Percentiles rank a stretch among this genome's conserved stretches.
Conservation (phyloP, 805 yeast species). For the Priceomyces fermenticarens region DNA sequence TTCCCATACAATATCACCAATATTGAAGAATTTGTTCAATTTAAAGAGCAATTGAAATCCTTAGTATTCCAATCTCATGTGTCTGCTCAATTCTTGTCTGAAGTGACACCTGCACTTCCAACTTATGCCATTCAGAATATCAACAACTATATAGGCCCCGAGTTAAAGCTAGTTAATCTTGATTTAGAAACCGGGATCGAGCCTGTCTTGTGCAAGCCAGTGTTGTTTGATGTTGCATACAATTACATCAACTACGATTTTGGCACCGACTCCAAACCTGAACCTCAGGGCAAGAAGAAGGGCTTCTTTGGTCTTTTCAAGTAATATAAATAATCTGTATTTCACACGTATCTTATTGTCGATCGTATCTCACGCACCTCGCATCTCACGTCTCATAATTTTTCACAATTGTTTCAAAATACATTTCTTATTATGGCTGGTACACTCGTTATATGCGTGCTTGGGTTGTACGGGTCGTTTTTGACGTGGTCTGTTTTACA, state of each 20-base stretch:
- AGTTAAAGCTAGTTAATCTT: slow-evolving; percentile 21
- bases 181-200: slow-evolving; percentile 28
- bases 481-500: slow-evolving; percentile 91
- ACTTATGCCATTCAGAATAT: slow-evolving; percentile 45
- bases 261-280: slow-evolving; percentile 14
- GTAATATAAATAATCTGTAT: no score
- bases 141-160: slow-evolving; percentile 33
- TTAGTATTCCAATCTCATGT: slow-evolving; percentile 33
- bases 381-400: no score
- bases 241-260: slow-evolving; percentile 62
- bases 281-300: slow-evolving; percentile 42
- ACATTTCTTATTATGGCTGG: no score
- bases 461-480: slow-evolving; percentile 83
- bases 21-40: slow-evolving; percentile 25
- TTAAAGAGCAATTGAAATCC: slow-evolving; percentile 16
- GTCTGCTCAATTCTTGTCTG: slow-evolving; percentile 45
- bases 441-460: slow-evolving; percentile 30
- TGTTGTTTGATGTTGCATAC: slow-evolving; percentile 85
- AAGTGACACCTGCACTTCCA: slow-evolving; percentile 8
- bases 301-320: slow-evolving; percentile 79
- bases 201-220: slow-evolving; percentile 81
- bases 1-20: slow-evolving; percentile 43
- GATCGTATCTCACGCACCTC: not conserved
- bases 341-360: slow-evolving; percentile 20
- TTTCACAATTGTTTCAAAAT: no score